Base-by-base conservation (phyloP, 2,329 filamentous ascomycete genomes). In the Pseudocercospora cruenta region DNA sequence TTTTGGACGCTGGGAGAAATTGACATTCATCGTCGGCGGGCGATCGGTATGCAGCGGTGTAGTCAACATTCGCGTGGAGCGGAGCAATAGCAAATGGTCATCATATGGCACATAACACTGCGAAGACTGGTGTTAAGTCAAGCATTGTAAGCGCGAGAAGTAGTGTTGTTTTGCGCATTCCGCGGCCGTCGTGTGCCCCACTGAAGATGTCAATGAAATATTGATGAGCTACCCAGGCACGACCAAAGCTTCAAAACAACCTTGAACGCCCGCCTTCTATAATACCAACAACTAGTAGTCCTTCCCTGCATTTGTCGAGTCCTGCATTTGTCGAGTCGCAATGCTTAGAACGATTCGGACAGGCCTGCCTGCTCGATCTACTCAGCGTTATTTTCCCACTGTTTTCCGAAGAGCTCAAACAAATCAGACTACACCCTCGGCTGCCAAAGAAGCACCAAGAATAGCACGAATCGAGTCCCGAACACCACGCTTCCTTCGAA, bases 401-500 rank as follows among this genome's bases (percentile, higher is more conserved):
- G 5, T 26, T 5, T 4, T 3, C 2, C 16, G 22, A 26, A 58
- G 62, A 10, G 21, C 61, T 16, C 60, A 58, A 19, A 61, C 63
- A 14, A 63, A 47, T 36, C 55, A 63, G 47, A 22, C 58, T 12
- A 54, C 51, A 8, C 28, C 47, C 9, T 16, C 47, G 22, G 22
- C 58, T 4, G 55, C 64, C 22, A 65, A 64, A 60, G 59, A 62
- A 49, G 55, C 70, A 26, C 71, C 72, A 24, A 73, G 74, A 54
- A 66, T 79, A 64, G 71, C 75, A 8, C 79, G 81, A 55, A 67
- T 78, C 65, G 76, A 83, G 45, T 67, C 74, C 31, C 75, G 76
- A 47, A 73, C 91, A 7, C 93, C 92, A 2, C 80, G 76, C 4
- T 89, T 88, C 67, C 84, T 96, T 12, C 90, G 87, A 64, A 84